Base-by-base conservation (phyloP, 1,284 basidiomycete genomes). In the Sanghuangporus sanghuang region DNA sequence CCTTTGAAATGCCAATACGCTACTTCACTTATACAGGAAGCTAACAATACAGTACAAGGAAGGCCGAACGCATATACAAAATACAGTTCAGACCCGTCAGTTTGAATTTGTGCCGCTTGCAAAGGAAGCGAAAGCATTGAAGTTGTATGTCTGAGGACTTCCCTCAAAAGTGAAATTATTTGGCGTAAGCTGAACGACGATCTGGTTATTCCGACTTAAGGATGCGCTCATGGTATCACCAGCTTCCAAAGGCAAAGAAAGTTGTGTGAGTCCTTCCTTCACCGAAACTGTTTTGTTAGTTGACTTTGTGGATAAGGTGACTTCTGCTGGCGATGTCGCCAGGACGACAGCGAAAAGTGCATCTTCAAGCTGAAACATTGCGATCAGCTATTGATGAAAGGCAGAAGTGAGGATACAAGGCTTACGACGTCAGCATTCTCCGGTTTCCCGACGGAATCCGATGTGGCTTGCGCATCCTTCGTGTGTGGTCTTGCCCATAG, bases 401-500 rank as follows among this genome's bases (percentile, higher is more conserved):
- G 14, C 1, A 12, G 14, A 21, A 57, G 35, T 8, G 18, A 60
- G 57, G 49, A 56, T n/a, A 62, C 69, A 21, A 11, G 35, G 53
- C 64, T 48, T 67, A 78, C 85, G 59, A 88, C 72, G 64, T 86
- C 74, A 68, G 78, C 84, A 70, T 84, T 85, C 16, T 73, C 72
- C 1, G 89, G 89, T 39, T 74, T 79, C 39, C 80, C 80, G 39
- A 87, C 75, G 4, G 81, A 71, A 69, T 87, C 86, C 2, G 78
- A 73, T 11, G 23, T n/a, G 3, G 81, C 76, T 38, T 73, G 73
- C 7, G 89, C 90, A 49, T 78, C 72, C 61, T 80, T 78, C 11
- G 87, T 78, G 69, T 93, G 91, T 12, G 90, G 85, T 62, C 92
- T 81, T 50, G 87, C 83, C 87, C 88, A 92, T 75, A 92, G 79